Percentiles rank a stretch among this genome's conserved stretches.
phyloP scores from a whole-genome alignment of 768 basidiomycete species.

The Amanita subjunquillea region DNA sequence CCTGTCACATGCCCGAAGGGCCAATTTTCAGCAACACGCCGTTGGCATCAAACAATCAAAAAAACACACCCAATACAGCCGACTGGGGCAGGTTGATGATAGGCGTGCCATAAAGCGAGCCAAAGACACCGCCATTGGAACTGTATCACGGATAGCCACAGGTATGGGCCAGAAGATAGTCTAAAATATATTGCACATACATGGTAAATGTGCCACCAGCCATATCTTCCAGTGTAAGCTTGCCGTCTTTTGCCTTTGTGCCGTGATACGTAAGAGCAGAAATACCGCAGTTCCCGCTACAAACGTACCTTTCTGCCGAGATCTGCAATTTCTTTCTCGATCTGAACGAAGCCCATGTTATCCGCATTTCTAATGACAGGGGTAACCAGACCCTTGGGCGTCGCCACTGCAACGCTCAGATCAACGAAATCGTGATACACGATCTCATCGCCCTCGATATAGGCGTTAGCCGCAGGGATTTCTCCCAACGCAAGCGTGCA shows the following conservation, averaged over 20 bases:
- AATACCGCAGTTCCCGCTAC: not conserved
- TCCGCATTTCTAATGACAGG: slow-evolving; percentile 93
- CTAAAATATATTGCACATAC: slow-evolving; percentile 31
- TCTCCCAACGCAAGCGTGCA: slow-evolving; percentile 77
- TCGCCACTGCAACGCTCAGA: slow-evolving; percentile 91
- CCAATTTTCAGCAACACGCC: not conserved
- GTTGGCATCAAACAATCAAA: not conserved
- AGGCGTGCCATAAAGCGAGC: slow-evolving; percentile 94
- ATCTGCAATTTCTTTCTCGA: slow-evolving; percentile 86
- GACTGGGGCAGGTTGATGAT: slow-evolving; percentile 97
- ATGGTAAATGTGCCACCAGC: slow-evolving; percentile 98
- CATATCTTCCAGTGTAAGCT: slow-evolving; percentile 97
- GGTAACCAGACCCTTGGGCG: slow-evolving; percentile 94
- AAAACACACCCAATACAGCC: slow-evolving; percentile 69
- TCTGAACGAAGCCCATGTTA: slow-evolving; percentile 74
- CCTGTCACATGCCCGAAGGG: slow-evolving; percentile 25
- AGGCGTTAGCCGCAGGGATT: slow-evolving; percentile 90
- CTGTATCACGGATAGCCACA: slow-evolving; percentile 25
- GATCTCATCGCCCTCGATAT: slow-evolving; percentile 89
- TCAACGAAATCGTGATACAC: slow-evolving; percentile 91
- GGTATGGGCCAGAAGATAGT: no score
- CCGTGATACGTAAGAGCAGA: slow-evolving; percentile 3
- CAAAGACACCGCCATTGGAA: slow-evolving; percentile 98
- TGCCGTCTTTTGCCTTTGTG: slow-evolving; percentile 75
- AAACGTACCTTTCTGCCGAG: slow-evolving; percentile 75